A percentile compares a stretch with the other conserved stretches of the same genome.
phyloP scores from a whole-genome alignment of 192 early-diverging fungal species.

The Coemansia sp. region DNA sequence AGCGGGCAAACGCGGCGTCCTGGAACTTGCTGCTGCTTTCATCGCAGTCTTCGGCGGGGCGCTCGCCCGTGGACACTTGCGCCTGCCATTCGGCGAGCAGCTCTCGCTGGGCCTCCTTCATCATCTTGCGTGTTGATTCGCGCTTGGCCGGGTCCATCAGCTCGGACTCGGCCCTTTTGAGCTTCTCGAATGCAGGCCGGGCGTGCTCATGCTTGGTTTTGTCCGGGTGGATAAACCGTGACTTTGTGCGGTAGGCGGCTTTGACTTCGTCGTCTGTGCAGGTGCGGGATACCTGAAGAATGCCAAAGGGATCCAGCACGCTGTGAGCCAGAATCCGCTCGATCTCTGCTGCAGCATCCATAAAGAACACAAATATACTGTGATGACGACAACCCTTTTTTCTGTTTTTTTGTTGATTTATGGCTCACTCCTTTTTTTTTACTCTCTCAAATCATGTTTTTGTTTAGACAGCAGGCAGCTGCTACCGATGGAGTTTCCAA shows the following conservation, averaged over 20 bases:
- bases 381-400: too few relatives aligned
- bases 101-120: constrained; percentile 38
- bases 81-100: constrained; percentile 23
- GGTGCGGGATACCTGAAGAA: constrained; percentile 23
- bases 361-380: not conserved
- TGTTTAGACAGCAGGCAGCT: constrained; percentile 23
- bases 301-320: constrained; percentile 39
- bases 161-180: constrained; percentile 37
- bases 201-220: constrained; percentile 35
- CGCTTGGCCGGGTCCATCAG: constrained; percentile 45
- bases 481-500: constrained; percentile 28
- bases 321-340: constrained; percentile 32
- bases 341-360: constrained; percentile 26
- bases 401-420: not conserved
- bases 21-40: constrained; percentile 11
- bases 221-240: constrained; percentile 47
- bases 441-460: constrained; percentile 24
- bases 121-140: constrained; percentile 22
- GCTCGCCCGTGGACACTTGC: not conserved
- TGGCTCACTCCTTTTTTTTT: not conserved
- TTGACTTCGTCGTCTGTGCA: constrained; percentile 32
- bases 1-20: constrained; percentile 25
- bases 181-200: constrained; percentile 42
- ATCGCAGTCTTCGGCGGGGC: not conserved
- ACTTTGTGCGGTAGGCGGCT: constrained; percentile 37